Evolutionary conservation across 2,329 filamentous ascomycete species (phyloP).

Genomic region (Diaporthe eres): DNA sequence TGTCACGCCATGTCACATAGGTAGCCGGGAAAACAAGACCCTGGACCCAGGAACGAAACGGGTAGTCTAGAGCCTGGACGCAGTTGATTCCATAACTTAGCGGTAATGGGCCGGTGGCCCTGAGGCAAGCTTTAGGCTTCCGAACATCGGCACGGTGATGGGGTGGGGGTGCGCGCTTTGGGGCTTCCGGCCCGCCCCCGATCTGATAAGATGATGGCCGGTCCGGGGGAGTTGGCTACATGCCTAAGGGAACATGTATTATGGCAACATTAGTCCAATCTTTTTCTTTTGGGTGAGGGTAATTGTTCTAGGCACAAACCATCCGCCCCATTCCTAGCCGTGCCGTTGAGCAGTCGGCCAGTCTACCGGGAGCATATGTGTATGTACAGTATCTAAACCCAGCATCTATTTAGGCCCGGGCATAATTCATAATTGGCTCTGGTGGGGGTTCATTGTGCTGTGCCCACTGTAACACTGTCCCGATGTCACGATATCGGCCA

Average conservation of each 20-base stretch:
- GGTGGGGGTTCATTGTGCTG: background rate
- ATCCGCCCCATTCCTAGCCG: background rate
- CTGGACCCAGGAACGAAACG: background rate
- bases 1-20: background rate
- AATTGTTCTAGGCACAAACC: background rate
- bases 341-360: background rate
- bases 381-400: background rate
- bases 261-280: no score
- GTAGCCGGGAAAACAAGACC: background rate
- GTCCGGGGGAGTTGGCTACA: background rate
- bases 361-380: background rate
- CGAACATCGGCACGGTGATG: slow-evolving; percentile 31
- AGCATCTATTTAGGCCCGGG: background rate
- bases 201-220: slow-evolving; percentile 20
- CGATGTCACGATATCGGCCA: background rate
- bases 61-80: background rate
- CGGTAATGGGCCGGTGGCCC: background rate
- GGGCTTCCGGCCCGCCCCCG: slow-evolving; percentile 19
- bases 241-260: background rate
- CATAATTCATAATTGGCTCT: background rate
- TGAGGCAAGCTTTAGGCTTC: slow-evolving; percentile 17
- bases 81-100: background rate
- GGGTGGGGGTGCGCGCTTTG: slow-evolving; percentile 2
- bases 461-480: background rate
- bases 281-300: background rate